Percentiles rank a stretch among this genome's conserved stretches.
phyloP scores from a whole-genome alignment of 441 rosid species.

The Corymbia citriodora region DNA sequence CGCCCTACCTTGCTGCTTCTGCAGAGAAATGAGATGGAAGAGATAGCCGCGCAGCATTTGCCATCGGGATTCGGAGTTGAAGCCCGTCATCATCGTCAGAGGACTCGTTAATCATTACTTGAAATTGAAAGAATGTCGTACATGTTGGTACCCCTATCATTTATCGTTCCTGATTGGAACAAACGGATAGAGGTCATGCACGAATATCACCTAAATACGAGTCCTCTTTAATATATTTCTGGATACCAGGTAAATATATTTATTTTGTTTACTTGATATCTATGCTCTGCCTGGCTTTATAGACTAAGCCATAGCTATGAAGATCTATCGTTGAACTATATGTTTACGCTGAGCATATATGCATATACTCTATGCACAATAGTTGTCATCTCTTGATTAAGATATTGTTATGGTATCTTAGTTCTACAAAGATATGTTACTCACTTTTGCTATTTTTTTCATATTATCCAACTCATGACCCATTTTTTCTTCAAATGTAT shows the following conservation, averaged over 20 bases:
- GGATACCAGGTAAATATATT: neutral
- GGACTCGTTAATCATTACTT: neutral
- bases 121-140: neutral
- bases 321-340: neutral
- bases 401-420: neutral
- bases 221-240: accelerated
- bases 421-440: neutral
- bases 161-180: accelerated
- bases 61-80: neutral
- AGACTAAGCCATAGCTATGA: neutral
- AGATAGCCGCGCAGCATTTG: neutral
- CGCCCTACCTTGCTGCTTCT: neutral
- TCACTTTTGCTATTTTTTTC: neutral
- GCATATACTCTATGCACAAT: neutral
- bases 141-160: neutral
- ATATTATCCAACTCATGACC: neutral
- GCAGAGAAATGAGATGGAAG: neutral
- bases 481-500: neutral
- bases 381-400: neutral
- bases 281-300: neutral
- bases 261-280: neutral
- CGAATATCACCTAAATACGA: neutral
- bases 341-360: neutral
- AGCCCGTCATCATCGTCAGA: accelerated
- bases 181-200: neutral